phyloP scores from a whole-genome alignment of 805 yeast genomes.

The Lipomyces kockii region DNA sequence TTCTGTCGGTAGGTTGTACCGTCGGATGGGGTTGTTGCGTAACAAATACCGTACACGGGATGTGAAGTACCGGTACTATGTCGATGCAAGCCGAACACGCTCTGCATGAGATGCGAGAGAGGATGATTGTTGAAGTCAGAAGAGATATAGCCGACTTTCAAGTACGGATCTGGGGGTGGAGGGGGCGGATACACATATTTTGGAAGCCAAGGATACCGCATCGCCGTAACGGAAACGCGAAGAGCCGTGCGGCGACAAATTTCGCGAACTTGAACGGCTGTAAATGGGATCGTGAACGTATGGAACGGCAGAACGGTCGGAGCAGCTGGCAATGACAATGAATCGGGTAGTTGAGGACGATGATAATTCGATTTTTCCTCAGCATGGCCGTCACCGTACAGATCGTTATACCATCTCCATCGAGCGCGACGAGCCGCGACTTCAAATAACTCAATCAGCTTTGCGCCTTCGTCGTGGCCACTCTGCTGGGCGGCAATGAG shows the following conservation, averaged over 20 bases:
- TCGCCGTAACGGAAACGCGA: slow-evolving; percentile 39
- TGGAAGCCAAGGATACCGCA: slow-evolving; percentile 42
- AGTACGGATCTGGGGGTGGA: slow-evolving; percentile 37
- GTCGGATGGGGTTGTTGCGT: slow-evolving; percentile 43
- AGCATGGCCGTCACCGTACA: slow-evolving; percentile 6
- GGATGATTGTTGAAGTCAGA: slow-evolving; percentile 46
- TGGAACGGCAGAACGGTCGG: slow-evolving; percentile 45
- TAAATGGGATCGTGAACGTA: slow-evolving; percentile 44
- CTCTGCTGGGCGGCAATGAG: slow-evolving; percentile 13
- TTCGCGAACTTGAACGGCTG: slow-evolving; percentile 37
- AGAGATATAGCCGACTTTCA: slow-evolving; percentile 44
- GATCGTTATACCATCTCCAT: slow-evolving; percentile 41
- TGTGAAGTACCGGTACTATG: slow-evolving; percentile 12
- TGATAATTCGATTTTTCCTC: slow-evolving; percentile 10
- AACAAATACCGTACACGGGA: slow-evolving; percentile 41
- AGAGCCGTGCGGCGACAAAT: slow-evolving; percentile 41
- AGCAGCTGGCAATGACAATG: slow-evolving; percentile 41
- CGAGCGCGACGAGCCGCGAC: slow-evolving; percentile 37
- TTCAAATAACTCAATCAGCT: slow-evolving; percentile 40
- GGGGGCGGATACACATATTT: slow-evolving; percentile 43
- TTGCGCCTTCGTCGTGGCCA: slow-evolving; percentile 40
- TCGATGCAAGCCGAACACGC: slow-evolving; percentile 45
- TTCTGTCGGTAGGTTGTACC: slow-evolving; percentile 40
- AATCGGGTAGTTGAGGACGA: slow-evolving; percentile 39
- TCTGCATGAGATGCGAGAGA: slow-evolving; percentile 46